Base-by-base conservation (phyloP, 495 filamentous ascomycete genomes). In the Rostrohypoxylon terebratum region DNA sequence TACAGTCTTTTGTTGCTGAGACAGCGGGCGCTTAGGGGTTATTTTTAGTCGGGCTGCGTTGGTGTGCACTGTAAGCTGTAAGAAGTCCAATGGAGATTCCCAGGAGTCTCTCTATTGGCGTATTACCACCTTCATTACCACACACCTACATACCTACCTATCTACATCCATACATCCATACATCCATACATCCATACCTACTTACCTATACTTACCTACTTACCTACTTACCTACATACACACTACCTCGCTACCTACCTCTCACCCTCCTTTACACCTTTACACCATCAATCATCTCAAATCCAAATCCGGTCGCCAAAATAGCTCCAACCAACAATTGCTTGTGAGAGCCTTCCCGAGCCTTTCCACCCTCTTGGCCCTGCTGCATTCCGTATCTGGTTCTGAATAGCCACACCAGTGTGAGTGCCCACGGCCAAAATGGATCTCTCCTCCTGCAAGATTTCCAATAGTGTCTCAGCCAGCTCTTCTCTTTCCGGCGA, bases 321-420 rank as follows among this genome's bases (percentile, higher is more conserved):
- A 48, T 55, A 53, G 40, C 33, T 62, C 36, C 64, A 20, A 63
- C 53, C 64, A 60, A 64, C 70, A 36, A 28, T 28, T 64, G 64
- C 28, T 23, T 68, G 25, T 31, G 18, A 6, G 48, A 54, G 54
- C 23, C 13, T 53, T 51, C 47, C 28, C 14, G 38, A 42, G 38
- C 38, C 38, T 42, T 42, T n/a, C 11, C 44, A 48, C 18, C 18
- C 20, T 68, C 53, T 63, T 64, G 54, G 59, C 38, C 10, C 20
- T 54, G 38, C 66, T 60, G 21, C 51, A 69, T 51, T 73, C 70
- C 71, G 40, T 38, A 65, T 73, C 42, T 40, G 71, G 71, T 25
- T 38, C 3, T 54, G 66, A 68, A 68, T 58, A 60, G 70, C 70
- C 70, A 65, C 70, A 21, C 11, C 50, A 18, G 48, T 62, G 54